A percentile compares a stretch with the other conserved stretches of the same genome.
Conservation (phyloP, 352 stramenopile species). For the Phytopythium chamaehyphon region DNA sequence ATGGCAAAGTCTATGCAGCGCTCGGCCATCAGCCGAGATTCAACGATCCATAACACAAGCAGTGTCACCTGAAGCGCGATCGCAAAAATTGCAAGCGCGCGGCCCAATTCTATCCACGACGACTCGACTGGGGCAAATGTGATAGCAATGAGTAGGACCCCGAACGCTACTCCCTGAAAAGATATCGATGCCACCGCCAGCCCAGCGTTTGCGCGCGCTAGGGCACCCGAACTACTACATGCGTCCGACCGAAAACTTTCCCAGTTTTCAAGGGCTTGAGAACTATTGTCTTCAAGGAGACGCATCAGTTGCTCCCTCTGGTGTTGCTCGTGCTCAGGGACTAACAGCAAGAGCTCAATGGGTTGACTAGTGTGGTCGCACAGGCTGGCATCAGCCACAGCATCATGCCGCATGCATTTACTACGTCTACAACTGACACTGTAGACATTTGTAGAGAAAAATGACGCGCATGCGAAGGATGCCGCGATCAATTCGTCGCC, state of each 20-base stretch:
- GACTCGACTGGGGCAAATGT: conserved; percentile 43
- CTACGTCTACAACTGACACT: conserved; percentile 12
- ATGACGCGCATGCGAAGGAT: conserved; percentile 39
- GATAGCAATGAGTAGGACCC: conserved; percentile 37
- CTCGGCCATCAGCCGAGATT: conserved; percentile 29
- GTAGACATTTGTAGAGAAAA: conserved; percentile 26
- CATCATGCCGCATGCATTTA: not conserved
- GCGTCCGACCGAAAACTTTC: conserved; percentile 36
- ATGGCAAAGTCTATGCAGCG: conserved; percentile 28
- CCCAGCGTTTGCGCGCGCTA: conserved; percentile 21
- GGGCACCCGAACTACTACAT: conserved; percentile 20
- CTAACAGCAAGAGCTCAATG: not conserved
- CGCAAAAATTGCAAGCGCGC: conserved; percentile 16
- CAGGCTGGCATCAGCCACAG: not conserved
- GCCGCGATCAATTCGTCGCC: conserved; percentile 7
- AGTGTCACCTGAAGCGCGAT: conserved; percentile 25
- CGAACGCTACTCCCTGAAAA: conserved; percentile 16
- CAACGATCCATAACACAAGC: conserved; percentile 32
- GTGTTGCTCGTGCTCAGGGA: not conserved
- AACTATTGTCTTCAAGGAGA: not conserved
- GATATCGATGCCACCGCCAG: conserved; percentile 23
- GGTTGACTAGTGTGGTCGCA: not conserved
- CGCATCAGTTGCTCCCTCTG: not conserved
- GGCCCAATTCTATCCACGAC: conserved; percentile 25
- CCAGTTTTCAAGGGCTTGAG: conserved; percentile 18